Percentiles rank a stretch among this genome's conserved stretches.
phyloP scores from a whole-genome alignment of 2,329 filamentous ascomycete genomes.

The Clonostachys chloroleuca region DNA sequence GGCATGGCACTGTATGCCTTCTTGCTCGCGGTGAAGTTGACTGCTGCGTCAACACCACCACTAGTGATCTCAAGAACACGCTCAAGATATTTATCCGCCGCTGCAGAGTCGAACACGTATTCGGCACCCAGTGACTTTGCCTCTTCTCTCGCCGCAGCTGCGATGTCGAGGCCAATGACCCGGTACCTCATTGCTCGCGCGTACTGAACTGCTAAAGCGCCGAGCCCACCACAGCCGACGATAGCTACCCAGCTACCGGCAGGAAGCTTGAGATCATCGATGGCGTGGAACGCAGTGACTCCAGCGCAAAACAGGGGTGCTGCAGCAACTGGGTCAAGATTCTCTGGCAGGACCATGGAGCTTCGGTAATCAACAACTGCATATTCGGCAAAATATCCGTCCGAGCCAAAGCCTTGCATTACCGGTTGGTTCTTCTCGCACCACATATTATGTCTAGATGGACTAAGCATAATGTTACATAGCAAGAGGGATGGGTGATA shows the following conservation, averaged over 20 bases:
- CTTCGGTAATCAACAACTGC: conserved; percentile 14
- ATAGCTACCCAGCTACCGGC: conserved; percentile 14
- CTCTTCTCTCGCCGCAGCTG: conserved; percentile 7
- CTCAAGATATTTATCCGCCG: background rate
- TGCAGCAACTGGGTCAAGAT: conserved; percentile 9
- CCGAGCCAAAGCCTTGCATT: conserved; percentile 13
- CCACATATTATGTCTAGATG: conserved; percentile 5
- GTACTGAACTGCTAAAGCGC: conserved; percentile 14
- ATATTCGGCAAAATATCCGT: conserved; percentile 19
- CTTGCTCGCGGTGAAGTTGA: conserved; percentile 4
- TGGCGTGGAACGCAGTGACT: conserved; percentile 14
- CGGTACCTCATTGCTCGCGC: conserved; percentile 13
- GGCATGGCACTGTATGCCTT: conserved; percentile 3
- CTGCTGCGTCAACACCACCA: conserved; percentile 1
- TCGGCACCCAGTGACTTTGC: conserved; percentile 3
- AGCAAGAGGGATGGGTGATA: background rate
- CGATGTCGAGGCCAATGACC: conserved; percentile 15
- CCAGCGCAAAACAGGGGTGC: conserved; percentile 20
- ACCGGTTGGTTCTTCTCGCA: conserved; percentile 11
- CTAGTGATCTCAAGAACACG: conserved; percentile 1
- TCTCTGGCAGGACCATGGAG: conserved; percentile 13
- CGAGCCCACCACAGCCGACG: conserved; percentile 16
- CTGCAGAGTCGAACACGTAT: conserved; percentile 1
- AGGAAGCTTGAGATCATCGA: conserved; percentile 6
- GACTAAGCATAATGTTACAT: background rate